phyloP scores from a whole-genome alignment of 768 basidiomycete genomes.

The Phylloporus sp. region DNA sequence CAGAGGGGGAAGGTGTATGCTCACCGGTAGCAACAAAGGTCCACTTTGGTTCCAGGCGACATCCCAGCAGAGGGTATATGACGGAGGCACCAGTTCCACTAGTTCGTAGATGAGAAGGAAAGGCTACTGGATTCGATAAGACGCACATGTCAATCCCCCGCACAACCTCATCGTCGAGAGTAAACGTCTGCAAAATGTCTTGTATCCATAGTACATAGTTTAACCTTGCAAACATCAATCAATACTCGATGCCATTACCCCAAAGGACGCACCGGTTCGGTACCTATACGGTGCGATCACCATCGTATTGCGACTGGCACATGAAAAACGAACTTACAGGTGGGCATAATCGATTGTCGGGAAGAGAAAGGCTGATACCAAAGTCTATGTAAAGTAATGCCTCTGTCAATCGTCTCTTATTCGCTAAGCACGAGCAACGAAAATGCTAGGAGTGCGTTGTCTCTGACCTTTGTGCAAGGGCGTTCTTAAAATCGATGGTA shows the following conservation, averaged over 20 bases:
- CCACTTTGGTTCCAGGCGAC: conserved; percentile 50
- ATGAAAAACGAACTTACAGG: conserved; percentile 50
- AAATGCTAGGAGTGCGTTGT: not conserved
- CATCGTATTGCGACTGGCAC: not conserved
- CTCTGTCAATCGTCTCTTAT: conserved; percentile 65
- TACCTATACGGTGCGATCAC: conserved; percentile 40
- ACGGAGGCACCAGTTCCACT: conserved; percentile 90
- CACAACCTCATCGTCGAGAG: conserved; percentile 24
- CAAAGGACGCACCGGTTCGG: conserved; percentile 55
- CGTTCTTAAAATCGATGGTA: conserved; percentile 72
- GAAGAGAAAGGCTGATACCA: conserved; percentile 53
- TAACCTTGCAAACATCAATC: conserved; percentile 40
- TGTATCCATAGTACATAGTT: conserved; percentile 88
- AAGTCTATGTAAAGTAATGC: conserved; percentile 78
- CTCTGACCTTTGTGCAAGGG: conserved; percentile 60
- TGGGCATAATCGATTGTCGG: conserved; percentile 76
- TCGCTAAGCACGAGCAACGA: conserved; percentile 6
- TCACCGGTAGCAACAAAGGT: conserved; percentile 66
- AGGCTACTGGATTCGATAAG: not conserved
- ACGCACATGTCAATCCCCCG: conserved; percentile 71
- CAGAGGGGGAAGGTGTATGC: not conserved
- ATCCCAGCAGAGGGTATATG: conserved; percentile 80
- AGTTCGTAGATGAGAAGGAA: not conserved
- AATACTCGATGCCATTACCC: not conserved
- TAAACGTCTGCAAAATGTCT: conserved; percentile 48